These are phyloP conservation scores for Cladosporium oxysporum DNA, from an alignment of 2,329 filamentous ascomycete genomes.

Conservation along the genomic window DNA sequence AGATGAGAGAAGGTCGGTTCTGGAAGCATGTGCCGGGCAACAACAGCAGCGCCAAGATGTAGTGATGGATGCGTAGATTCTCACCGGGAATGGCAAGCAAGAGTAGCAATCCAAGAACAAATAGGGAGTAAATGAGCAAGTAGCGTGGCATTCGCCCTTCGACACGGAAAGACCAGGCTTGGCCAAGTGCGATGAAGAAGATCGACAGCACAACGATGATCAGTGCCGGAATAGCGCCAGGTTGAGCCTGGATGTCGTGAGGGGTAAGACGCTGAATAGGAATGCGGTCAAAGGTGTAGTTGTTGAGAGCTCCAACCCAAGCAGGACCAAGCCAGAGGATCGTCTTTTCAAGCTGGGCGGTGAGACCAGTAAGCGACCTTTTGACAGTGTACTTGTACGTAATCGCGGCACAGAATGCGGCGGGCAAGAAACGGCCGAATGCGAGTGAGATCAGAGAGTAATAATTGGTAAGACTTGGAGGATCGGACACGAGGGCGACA, in stretches of 20 bases:
- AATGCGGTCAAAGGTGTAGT: slow-evolving; percentile 93
- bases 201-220: slow-evolving; percentile 74
- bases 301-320: slow-evolving; percentile 89
- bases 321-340: slow-evolving; percentile 85
- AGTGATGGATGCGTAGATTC: slow-evolving; percentile 89
- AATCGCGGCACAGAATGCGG: slow-evolving; percentile 82
- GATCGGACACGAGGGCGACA: slow-evolving; percentile 85
- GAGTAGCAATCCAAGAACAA: slow-evolving; percentile 67
- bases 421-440: slow-evolving; percentile 80
- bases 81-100: slow-evolving; percentile 73
- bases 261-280: slow-evolving; percentile 89
- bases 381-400: slow-evolving; percentile 81
- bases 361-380: slow-evolving; percentile 69
- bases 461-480: slow-evolving; percentile 68
- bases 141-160: slow-evolving; percentile 79
- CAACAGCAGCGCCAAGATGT: slow-evolving; percentile 83
- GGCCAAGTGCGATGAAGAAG: slow-evolving; percentile 66
- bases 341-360: slow-evolving; percentile 85
- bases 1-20: slow-evolving; percentile 79
- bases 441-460: slow-evolving; percentile 74
- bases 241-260: slow-evolving; percentile 85
- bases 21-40: slow-evolving; percentile 87
- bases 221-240: slow-evolving; percentile 81
- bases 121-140: slow-evolving; percentile 72
- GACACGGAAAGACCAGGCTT: slow-evolving; percentile 82